These are phyloP conservation scores for Yamadazyma membranifaciens DNA, from an alignment of 1,139 yeast species.

Conservation along the genomic window DNA sequence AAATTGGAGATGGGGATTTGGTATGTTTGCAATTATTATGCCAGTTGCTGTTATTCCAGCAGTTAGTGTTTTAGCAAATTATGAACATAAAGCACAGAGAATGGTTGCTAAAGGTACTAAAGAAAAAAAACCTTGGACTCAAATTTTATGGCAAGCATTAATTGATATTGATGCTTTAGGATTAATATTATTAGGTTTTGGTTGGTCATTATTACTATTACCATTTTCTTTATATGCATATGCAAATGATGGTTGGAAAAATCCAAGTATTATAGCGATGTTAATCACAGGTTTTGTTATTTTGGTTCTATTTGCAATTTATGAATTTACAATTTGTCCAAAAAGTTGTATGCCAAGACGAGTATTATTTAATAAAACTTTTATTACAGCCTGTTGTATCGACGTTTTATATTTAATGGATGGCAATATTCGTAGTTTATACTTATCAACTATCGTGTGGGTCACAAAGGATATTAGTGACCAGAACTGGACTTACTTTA, in stretches of 20 bases:
- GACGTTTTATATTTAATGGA: slow-evolving; percentile 25
- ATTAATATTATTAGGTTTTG: slow-evolving; percentile 29
- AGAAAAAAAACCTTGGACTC: slow-evolving; percentile 7
- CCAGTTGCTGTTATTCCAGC: slow-evolving; percentile 31
- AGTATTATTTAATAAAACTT: slow-evolving; percentile 27
- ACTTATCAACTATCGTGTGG: slow-evolving; percentile 12
- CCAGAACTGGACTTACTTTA: slow-evolving; percentile 30
- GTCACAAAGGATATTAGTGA: slow-evolving; percentile 21
- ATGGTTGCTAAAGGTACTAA: slow-evolving; percentile 4
- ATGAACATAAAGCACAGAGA: slow-evolving; percentile 24
- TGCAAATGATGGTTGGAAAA: slow-evolving; percentile 28
- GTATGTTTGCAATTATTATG: slow-evolving; percentile 30
- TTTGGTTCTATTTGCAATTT: slow-evolving; percentile 21
- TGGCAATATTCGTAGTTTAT: slow-evolving; percentile 14
- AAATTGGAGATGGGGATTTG: slow-evolving; percentile 42
- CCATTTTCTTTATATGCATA: slow-evolving; percentile 25
- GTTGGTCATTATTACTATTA: slow-evolving; percentile 28
- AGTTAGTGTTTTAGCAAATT: slow-evolving; percentile 21
- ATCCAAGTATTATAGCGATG: slow-evolving; percentile 39
- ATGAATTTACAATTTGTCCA: slow-evolving; percentile 26
- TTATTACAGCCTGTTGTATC: slow-evolving; percentile 14
- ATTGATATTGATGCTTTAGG: slow-evolving; percentile 33
- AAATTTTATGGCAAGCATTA: slow-evolving; percentile 12
- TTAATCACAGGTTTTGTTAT: slow-evolving; percentile 30
- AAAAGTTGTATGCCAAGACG: slow-evolving; percentile 32